Base-by-base conservation (phyloP, 164 flowering plant species). In the Stephania cephalantha region DNA sequence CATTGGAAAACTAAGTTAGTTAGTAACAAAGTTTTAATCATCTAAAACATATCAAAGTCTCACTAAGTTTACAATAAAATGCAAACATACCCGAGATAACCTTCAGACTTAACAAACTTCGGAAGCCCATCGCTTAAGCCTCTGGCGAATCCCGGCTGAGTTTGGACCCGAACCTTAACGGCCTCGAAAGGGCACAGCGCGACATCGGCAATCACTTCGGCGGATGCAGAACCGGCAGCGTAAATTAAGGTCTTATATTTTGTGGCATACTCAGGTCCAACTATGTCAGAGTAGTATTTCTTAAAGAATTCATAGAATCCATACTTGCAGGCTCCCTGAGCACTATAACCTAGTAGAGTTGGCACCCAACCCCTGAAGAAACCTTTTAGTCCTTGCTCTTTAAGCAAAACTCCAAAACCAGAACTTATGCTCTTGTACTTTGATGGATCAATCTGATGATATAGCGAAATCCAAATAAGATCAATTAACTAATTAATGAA, bases 291-390 rank as follows among this genome's bases (percentile, higher is more conserved):
- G 79, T 89, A 91, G 78, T 85, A 85, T 80, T 90, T 91, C 90
- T 91, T 90, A 71, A 91, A 89, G 84, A 83, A 90, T 78, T 91
- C 97, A 73, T 91, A 91, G 77, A 91, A 90, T 72, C 97, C 94
- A 83, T 78, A 86, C 82, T 91, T 91, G 89, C 94, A 88, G 20
- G 94, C 97, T 73, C 97, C 97, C 86, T 91, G 97, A n/a, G 94
- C 92, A 83, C 94, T 91, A 78, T 90, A 91, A 70, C 91, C 93
- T 52, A 88, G 82, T 48, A 91, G 79, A 53, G 96, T 89, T 6
- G 96, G 93, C 72, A 87, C 90, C 96, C 96, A 91, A n/a, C 95
- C 95, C 84, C 85, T 87, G 84, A 89, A 89, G 79, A 91, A 88
- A 9, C 93, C 93, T 76, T 76, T 88, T 22, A 81, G 68, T 35